Conservation (phyloP, 768 basidiomycete genomes). For the Gloeophyllum trabeum region DNA sequence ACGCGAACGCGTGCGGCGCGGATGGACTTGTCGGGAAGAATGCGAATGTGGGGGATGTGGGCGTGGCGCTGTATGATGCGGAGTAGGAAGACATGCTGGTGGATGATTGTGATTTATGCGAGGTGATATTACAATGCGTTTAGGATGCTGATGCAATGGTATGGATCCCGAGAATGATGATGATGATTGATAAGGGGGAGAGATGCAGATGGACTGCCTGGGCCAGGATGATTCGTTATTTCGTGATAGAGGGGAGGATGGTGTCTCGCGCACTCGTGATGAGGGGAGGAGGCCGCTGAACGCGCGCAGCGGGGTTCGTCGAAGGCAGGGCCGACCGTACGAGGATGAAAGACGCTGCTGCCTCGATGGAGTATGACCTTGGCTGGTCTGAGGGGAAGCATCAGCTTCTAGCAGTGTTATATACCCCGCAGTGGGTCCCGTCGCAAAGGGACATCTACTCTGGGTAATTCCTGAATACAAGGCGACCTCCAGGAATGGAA, state of each 20-base stretch:
- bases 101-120: not conserved
- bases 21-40: slow-evolving; percentile 46
- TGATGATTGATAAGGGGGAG: not conserved
- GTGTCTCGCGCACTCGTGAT: not conserved
- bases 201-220: not conserved
- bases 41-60: slow-evolving; percentile 44
- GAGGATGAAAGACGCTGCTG: not conserved
- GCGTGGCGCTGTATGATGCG: slow-evolving; percentile 27
- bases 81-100: slow-evolving; percentile 32
- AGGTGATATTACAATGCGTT: not conserved
- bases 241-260: not conserved
- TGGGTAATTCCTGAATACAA: not conserved
- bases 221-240: not conserved
- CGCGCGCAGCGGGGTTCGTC: not conserved
- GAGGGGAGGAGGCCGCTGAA: not conserved
- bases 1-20: slow-evolving; percentile 44
- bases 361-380: no score
- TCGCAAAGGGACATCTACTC: not conserved
- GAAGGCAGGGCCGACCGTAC: not conserved
- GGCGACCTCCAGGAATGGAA: not conserved
- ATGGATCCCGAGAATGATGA: not conserved
- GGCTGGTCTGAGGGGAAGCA: not conserved
- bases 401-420: not conserved
- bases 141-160: not conserved
- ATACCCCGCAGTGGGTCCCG: not conserved